Evolutionary conservation across 2,329 filamentous ascomycete genomes (phyloP).

Genomic region (Aspergillus floridensis): DNA sequence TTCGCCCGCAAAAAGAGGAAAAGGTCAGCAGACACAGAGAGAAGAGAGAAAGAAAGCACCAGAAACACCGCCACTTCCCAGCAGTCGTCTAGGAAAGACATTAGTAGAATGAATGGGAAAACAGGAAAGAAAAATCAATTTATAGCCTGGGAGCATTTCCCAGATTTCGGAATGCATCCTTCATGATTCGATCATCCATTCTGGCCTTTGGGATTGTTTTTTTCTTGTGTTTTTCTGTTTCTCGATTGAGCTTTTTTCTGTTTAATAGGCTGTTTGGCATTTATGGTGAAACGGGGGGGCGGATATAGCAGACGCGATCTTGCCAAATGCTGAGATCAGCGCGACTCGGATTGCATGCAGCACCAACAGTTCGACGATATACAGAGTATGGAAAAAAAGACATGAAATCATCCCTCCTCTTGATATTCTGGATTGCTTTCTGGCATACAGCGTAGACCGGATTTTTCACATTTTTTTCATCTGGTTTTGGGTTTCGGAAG

Average conservation of each 20-base stretch:
- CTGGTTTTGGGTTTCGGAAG: background rate
- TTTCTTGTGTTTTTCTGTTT: slow-evolving; percentile 6
- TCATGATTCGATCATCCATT: slow-evolving; percentile 22
- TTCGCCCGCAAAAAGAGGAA: slow-evolving; percentile 32
- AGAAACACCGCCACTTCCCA: slow-evolving; percentile 38
- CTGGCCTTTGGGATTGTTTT: slow-evolving; percentile 17
- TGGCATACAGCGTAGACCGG: slow-evolving; percentile 19
- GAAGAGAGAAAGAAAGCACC: slow-evolving; percentile 29
- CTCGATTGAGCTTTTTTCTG: slow-evolving; percentile 13
- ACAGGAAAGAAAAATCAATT: slow-evolving; percentile 26
- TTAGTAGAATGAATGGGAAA: slow-evolving; percentile 29
- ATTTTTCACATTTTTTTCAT: background rate
- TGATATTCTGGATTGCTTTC: slow-evolving; percentile 9
- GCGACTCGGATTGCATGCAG: slow-evolving; percentile 13
- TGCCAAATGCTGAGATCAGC: slow-evolving; percentile 14
- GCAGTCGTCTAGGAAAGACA: slow-evolving; percentile 34
- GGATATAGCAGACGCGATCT: slow-evolving; percentile 16
- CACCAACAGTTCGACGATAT: slow-evolving; percentile 17
- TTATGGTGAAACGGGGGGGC: slow-evolving; percentile 10
- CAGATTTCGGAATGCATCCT: slow-evolving; percentile 28
- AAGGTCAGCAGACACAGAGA: slow-evolving; percentile 3
- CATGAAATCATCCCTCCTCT: slow-evolving; percentile 5
- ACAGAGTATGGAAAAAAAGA: slow-evolving; percentile 20
- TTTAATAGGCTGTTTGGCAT: slow-evolving; percentile 15
- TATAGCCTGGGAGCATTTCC: slow-evolving; percentile 26